Evolutionary conservation across 192 early-diverging fungal genomes (phyloP).

Genomic region (Linderina pennispora): DNA sequence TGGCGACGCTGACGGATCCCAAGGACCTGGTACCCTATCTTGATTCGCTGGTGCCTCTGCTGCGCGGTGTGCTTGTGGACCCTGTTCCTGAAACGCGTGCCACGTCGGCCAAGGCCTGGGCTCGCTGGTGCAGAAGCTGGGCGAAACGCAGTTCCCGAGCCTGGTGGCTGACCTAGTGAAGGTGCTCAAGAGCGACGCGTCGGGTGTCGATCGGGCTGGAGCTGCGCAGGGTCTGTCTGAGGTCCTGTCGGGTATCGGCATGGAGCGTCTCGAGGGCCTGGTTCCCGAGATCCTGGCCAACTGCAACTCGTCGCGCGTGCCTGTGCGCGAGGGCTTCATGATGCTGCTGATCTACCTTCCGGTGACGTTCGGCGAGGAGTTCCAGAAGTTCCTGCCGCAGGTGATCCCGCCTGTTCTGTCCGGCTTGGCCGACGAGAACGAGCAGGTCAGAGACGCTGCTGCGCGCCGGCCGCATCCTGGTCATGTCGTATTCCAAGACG

Average conservation of each 20-base stretch:
- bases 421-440: constrained; percentile 93
- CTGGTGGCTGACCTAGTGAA: constrained; percentile 80
- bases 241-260: constrained; percentile 82
- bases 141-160: constrained; percentile 89
- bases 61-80: constrained; percentile 89
- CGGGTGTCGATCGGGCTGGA: constrained; percentile 89
- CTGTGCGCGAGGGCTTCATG: constrained; percentile 96
- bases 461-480: constrained; percentile 89
- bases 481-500: constrained; percentile 81
- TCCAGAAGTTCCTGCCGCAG: constrained; percentile 82
- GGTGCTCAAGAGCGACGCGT: constrained; percentile 85
- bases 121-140: constrained; percentile 83
- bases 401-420: constrained; percentile 84
- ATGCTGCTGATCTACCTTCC: constrained; percentile 94
- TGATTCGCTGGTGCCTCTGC: constrained; percentile 67
- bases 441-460: constrained; percentile 90
- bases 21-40: constrained; percentile 93
- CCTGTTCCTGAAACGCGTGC: constrained; percentile 95
- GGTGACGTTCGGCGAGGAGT: constrained; percentile 87
- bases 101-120: constrained; percentile 92
- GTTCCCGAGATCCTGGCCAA: constrained; percentile 88
- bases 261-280: constrained; percentile 77
- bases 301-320: constrained; percentile 58
- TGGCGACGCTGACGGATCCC: constrained; percentile 90
- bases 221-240: constrained; percentile 97